Evolutionary conservation across 331 rosid species (phyloP).

Genomic region (Malus hybrid): DNA sequence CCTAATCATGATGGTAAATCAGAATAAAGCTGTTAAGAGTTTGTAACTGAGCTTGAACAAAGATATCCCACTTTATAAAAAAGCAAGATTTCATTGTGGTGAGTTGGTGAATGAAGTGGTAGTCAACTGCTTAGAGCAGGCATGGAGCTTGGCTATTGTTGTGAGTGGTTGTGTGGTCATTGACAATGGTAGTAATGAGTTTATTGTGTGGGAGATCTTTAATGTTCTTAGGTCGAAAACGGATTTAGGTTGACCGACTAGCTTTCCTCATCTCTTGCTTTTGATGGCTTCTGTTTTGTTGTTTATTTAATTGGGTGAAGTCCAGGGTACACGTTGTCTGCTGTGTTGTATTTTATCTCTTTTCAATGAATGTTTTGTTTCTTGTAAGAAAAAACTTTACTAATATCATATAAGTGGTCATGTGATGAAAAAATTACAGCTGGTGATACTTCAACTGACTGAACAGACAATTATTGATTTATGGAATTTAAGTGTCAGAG

Average conservation of each 20-base stretch:
- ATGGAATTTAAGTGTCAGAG: background rate
- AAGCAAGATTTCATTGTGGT: background rate
- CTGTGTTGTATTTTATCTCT: too few species aligned
- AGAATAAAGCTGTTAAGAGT: too few species aligned
- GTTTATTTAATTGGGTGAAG: too few species aligned
- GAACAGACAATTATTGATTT: background rate
- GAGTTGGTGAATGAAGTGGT: background rate
- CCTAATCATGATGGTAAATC: too few species aligned
- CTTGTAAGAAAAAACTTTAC: too few species aligned
- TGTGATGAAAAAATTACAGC: background rate
- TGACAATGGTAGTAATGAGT: background rate
- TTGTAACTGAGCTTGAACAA: background rate
- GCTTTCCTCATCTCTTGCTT: background rate
- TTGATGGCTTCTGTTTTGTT: too few species aligned
- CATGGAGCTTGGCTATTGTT: background rate
- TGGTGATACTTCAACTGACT: background rate
- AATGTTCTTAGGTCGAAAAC: background rate
- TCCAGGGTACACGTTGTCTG: too few species aligned
- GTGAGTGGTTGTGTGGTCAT: background rate
- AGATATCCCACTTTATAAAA: background rate
- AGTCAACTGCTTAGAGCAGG: background rate
- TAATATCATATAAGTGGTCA: too few species aligned
- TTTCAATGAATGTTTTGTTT: too few species aligned
- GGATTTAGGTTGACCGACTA: background rate
- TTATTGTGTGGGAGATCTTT: background rate